Percentiles rank a stretch among this genome's conserved stretches.
Conservation (phyloP, 2,329 filamentous ascomycete genomes). For the Penicillium sp. region DNA sequence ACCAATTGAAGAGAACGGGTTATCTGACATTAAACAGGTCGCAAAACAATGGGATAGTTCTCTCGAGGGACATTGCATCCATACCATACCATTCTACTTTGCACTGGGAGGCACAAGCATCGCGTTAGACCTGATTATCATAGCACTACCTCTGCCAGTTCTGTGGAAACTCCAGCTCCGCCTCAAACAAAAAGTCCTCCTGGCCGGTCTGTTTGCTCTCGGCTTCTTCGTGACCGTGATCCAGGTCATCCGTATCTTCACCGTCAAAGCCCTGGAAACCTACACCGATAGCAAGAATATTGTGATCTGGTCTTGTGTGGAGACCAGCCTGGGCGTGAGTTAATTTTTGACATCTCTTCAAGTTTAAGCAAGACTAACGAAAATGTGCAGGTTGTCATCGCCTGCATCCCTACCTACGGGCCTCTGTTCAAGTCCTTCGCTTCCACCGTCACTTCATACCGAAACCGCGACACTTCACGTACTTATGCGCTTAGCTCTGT, state of each 20-base stretch:
- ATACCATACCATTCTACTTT: conserved; percentile 39
- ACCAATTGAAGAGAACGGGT: background rate
- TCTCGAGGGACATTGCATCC: conserved; percentile 35
- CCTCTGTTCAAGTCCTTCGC: conserved; percentile 31
- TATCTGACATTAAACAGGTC: conserved; percentile 18
- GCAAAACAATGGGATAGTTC: conserved; percentile 39
- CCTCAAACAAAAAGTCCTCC: conserved; percentile 24
- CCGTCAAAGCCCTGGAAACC: conserved; percentile 39
- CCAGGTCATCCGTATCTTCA: conserved; percentile 46
- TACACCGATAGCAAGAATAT: conserved; percentile 40
- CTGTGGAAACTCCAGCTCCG: conserved; percentile 16
- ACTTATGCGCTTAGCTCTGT: conserved; percentile 4
- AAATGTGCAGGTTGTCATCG: conserved; percentile 29
- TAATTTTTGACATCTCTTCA: background rate
- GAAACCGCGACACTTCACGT: background rate
- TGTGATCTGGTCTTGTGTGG: conserved; percentile 43
- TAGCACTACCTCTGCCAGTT: conserved; percentile 21
- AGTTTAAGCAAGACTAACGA: too few relatives aligned
- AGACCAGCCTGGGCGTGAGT: conserved; percentile 37
- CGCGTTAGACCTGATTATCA: conserved; percentile 20
- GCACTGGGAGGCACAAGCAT: conserved; percentile 26
- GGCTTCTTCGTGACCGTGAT: conserved; percentile 47
- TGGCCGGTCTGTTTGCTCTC: conserved; percentile 41
- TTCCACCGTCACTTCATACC: conserved; percentile 15
- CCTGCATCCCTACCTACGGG: conserved; percentile 39